Conservation (phyloP, 2,329 filamentous ascomycete species). For the Botrytis paeoniae region DNA sequence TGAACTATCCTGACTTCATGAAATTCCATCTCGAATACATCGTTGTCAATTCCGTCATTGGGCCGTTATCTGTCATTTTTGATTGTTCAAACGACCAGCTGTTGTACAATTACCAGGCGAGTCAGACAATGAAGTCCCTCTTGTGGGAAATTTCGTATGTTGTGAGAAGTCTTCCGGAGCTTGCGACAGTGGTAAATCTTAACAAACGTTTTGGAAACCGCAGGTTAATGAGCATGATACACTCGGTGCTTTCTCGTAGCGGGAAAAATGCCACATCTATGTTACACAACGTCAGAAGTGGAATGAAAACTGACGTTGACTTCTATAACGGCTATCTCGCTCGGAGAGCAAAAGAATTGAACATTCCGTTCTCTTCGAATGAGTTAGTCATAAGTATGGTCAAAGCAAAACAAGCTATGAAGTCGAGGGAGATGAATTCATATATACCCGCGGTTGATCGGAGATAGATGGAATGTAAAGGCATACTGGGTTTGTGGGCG, state of each 20-base stretch:
- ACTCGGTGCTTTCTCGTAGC: conserved; percentile 52
- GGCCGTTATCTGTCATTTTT: conserved; percentile 76
- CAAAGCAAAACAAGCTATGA: conserved; percentile 57
- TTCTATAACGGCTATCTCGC: conserved; percentile 90
- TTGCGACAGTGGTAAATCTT: conserved; percentile 54
- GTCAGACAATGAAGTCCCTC: conserved; percentile 65
- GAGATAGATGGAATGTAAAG: background rate
- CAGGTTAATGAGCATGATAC: conserved; percentile 59
- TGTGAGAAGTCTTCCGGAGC: conserved; percentile 70
- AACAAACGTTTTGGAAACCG: conserved; percentile 56
- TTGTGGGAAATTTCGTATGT: conserved; percentile 72
- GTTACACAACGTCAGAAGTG: conserved; percentile 60
- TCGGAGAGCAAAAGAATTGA: conserved; percentile 65
- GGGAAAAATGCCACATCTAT: conserved; percentile 56
- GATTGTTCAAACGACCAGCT: conserved; percentile 73
- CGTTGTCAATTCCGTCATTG: conserved; percentile 71
- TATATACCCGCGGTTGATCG: conserved; percentile 32
- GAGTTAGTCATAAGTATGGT: conserved; percentile 70
- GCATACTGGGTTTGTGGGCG: background rate
- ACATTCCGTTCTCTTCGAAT: conserved; percentile 70
- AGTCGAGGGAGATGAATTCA: conserved; percentile 28
- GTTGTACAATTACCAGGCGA: conserved; percentile 62
- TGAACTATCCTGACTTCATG: conserved; percentile 61
- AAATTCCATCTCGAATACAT: conserved; percentile 75
- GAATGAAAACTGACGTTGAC: conserved; percentile 69